phyloP scores from a whole-genome alignment of 2,329 filamentous ascomycete genomes.

The Neofusicoccum parvum region DNA sequence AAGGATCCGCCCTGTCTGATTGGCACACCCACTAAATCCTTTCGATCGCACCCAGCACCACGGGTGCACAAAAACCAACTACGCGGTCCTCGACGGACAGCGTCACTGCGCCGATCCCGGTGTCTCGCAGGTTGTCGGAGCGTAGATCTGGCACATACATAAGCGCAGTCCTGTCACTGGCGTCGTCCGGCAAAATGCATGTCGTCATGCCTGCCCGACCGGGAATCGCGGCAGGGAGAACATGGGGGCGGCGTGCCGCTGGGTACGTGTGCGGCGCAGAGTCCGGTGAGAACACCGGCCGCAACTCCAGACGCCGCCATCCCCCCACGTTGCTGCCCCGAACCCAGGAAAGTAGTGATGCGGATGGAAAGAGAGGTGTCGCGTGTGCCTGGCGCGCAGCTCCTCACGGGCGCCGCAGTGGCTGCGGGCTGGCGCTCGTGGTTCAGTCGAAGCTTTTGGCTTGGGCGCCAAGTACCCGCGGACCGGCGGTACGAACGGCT shows the following conservation, averaged over 20 bases:
- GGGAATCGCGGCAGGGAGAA: background rate
- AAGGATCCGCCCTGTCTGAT: no score
- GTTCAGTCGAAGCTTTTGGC: constrained; percentile 8
- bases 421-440: background rate
- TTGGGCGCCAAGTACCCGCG: background rate
- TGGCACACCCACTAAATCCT: no score
- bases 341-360: background rate
- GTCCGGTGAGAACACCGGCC: background rate
- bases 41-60: no score
- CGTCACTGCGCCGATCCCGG: no score
- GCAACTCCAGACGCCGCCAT: background rate
- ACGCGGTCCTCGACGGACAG: no score
- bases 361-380: background rate
- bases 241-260: background rate
- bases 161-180: no score
- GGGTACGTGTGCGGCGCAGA: background rate
- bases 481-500: background rate
- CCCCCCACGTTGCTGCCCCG: background rate
- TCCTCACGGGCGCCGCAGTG: background rate
- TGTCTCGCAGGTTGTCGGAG: no score
- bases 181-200: background rate
- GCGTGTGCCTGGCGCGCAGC: background rate
- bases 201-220: background rate
- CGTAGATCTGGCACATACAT: no score
- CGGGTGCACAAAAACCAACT: no score